Evolutionary conservation across 208 protist genomes (phyloP), one percentile per base, ranked within the genome.

Genomic region (Wallacemonas rigidus): DNA sequence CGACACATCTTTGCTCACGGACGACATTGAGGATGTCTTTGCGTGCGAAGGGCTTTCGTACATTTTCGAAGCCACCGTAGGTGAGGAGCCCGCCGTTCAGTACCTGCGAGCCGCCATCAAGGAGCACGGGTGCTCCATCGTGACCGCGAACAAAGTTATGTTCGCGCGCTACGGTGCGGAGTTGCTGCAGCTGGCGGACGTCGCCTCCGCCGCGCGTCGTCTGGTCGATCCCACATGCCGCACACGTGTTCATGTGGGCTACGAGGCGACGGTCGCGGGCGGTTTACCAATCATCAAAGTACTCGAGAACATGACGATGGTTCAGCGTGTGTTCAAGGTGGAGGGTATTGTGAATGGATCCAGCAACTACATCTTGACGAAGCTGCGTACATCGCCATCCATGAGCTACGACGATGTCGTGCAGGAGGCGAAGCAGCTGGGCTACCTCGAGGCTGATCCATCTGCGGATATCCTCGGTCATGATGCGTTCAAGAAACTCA

Each of bases 71-170:
- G 75, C 73, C 26, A 76, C 51, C 1, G 81, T 82, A 12, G 81
- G 74, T 14, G 77, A 77, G 74, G 61, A 81, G 57, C 80, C 80
- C 3, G 67, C 77, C 12, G 58, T 77, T 61, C 61, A 68, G 40
- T 79, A 79, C 50, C 58, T 81, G n/a, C 69, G 60, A 44, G 50
- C 67, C 26, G 67, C 74, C n/a, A 70, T 80, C 36, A 58, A 71
- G 43, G 70, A 81, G 36, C 70, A 77, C 58, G 74, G 48, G 38
- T 80, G 71, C 74, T 69, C 81, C 3, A 72, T 82, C 7, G 69
- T 80, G 12, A 82, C 81, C 12, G 76, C 77, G n/a, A 82, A 82
- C 48, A 80, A 82, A 40, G 76, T 80, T 4, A 82, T 82, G 81
- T 79, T 80, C 44, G 77, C 74, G 1, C 63, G 69, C 17, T 64